Percentiles rank a stretch among this genome's conserved stretches.
Conservation (phyloP, 371 early-diverging fungal species). For the Mucor lusitanicus region DNA sequence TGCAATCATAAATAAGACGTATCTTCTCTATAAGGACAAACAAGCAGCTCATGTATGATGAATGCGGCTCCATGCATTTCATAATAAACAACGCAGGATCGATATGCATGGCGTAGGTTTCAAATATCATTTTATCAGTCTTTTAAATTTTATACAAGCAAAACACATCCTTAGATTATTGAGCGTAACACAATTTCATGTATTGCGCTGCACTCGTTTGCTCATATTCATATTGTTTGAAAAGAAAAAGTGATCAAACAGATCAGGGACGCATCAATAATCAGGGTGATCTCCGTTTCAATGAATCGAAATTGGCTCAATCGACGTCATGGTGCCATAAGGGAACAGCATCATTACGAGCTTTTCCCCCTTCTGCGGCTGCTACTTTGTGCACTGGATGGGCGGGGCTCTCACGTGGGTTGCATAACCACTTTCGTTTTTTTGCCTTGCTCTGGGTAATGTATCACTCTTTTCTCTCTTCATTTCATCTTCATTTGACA, state of each 20-base stretch:
- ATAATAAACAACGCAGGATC: no score
- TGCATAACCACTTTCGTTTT: not conserved
- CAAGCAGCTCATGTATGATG: no score
- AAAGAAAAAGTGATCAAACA: not conserved
- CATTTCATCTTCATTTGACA: not conserved
- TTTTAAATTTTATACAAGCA: no score
- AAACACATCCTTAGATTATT: no score
- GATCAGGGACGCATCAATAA: not conserved
- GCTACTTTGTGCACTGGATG: not conserved
- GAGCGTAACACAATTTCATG: no score
- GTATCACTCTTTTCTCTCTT: conserved; percentile 3
- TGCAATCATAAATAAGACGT: no score
- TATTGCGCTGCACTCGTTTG: no score
- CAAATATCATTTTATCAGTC: no score
- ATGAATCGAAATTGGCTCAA: not conserved
- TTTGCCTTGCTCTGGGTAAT: not conserved
- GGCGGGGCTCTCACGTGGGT: conserved; percentile 2
- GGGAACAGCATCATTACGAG: not conserved
- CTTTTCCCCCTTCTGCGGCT: not conserved
- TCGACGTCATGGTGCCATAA: not conserved
- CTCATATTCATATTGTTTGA: no score
- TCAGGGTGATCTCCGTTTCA: not conserved
- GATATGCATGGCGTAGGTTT: no score
- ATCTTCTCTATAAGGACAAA: no score
- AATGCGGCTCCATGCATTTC: no score